phyloP scores from a whole-genome alignment of 495 filamentous ascomycete species.

The Thozetella sp. region DNA sequence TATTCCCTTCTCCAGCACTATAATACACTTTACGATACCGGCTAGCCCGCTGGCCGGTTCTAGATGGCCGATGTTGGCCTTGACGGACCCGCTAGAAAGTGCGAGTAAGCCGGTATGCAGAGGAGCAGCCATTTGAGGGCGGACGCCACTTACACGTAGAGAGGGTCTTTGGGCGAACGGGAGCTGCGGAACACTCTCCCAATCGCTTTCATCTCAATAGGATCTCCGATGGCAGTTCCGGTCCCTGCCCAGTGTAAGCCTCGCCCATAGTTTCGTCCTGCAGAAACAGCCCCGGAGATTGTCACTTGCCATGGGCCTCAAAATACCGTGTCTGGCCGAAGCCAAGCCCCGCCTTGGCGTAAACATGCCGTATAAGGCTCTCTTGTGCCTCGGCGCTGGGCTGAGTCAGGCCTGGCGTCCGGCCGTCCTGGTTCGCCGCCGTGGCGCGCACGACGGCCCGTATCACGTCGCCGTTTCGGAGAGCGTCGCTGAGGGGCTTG shows the following conservation, averaged over 20 bases:
- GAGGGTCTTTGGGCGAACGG: conserved; percentile 22
- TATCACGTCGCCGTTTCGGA: conserved; percentile 51
- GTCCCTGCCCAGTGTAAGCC: no score
- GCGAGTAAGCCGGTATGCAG: background rate
- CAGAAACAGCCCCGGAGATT: no score
- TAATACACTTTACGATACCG: conserved; percentile 34
- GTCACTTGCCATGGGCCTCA: conserved; percentile 49
- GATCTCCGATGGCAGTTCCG: conserved; percentile 58
- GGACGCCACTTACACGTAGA: conserved; percentile 36
- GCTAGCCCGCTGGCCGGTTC: conserved; percentile 36
- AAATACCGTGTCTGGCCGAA: conserved; percentile 42
- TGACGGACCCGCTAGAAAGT: conserved; percentile 35
- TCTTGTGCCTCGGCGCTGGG: conserved; percentile 53
- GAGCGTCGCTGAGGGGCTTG: conserved; percentile 52
- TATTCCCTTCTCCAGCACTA: conserved; percentile 32
- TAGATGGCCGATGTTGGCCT: conserved; percentile 44
- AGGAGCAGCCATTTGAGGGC: background rate
- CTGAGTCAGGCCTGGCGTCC: conserved; percentile 49
- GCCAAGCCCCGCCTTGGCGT: conserved; percentile 42
- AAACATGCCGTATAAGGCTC: conserved; percentile 44
- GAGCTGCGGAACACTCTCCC: conserved; percentile 29
- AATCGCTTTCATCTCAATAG: conserved; percentile 53
- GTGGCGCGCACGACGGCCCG: conserved; percentile 58
- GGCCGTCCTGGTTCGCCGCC: conserved; percentile 56
- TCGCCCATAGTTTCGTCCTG: no score